Conservation (phyloP, 345 rosid species). For the Diplotaxis tenuifolia region DNA sequence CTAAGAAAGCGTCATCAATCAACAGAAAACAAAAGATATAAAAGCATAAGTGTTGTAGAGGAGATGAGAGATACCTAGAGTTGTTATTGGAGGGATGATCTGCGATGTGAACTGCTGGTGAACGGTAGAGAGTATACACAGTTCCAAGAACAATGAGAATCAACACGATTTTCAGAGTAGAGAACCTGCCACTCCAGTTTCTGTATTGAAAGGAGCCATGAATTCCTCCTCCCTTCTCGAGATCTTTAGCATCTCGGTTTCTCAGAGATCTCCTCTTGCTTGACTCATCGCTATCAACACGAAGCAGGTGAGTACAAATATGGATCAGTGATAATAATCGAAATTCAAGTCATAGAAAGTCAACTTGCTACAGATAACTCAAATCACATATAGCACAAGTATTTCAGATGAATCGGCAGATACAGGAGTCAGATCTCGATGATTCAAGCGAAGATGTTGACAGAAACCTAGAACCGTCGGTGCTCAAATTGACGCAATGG, state of each 20-base stretch:
- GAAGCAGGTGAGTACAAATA: background rate
- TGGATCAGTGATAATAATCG: background rate
- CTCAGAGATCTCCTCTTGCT: slow-evolving; percentile 52
- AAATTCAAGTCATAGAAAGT: background rate
- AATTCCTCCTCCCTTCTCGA: slow-evolving; percentile 64
- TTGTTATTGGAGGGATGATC: slow-evolving; percentile 49
- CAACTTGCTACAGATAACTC: background rate
- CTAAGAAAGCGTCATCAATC: background rate
- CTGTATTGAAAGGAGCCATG: slow-evolving; percentile 55
- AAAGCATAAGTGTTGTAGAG: background rate
- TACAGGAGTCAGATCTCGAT: slow-evolving; percentile 16
- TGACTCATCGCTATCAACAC: slow-evolving; percentile 50
- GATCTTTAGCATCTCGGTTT: slow-evolving; percentile 52
- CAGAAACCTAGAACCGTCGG: no score
- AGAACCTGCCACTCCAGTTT: slow-evolving; percentile 57
- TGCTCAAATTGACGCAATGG: background rate
- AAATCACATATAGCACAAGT: no score
- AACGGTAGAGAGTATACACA: slow-evolving; percentile 53
- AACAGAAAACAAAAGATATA: background rate
- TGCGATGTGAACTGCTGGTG: slow-evolving; percentile 59
- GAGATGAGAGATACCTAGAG: slow-evolving; percentile 1
- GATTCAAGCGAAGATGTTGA: background rate
- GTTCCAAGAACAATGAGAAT: slow-evolving; percentile 59
- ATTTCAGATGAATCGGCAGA: no score
- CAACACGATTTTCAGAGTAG: slow-evolving; percentile 55